Conservation (phyloP, 345 rosid species). For the Passiflora organensis region DNA sequence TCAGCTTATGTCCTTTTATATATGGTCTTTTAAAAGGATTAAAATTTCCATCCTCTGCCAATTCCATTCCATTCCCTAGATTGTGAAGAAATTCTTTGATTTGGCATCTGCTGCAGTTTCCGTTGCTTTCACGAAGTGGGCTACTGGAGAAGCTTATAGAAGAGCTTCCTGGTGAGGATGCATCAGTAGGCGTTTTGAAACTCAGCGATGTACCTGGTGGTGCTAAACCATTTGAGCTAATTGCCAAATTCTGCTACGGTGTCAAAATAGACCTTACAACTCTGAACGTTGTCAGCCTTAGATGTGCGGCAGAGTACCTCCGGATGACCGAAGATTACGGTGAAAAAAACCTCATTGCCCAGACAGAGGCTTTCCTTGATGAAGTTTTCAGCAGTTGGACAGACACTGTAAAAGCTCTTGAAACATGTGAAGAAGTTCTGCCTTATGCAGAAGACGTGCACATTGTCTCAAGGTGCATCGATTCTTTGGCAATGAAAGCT, state of each 20-base stretch:
- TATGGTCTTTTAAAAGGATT: no score
- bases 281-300: constrained; percentile 49
- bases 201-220: constrained; percentile 84
- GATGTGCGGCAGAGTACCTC: constrained; percentile 90
- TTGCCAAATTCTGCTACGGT: constrained; percentile 81
- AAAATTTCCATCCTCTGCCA: no score
- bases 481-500: constrained; percentile 72
- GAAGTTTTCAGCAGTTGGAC: constrained; percentile 61
- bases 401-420: constrained; percentile 64
- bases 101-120: constrained; percentile 48
- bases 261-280: constrained; percentile 62
- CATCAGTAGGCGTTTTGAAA: constrained; percentile 37
- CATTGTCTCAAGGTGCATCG: constrained; percentile 65
- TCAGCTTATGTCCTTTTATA: no score
- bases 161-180: constrained; percentile 37
- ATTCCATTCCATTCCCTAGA: no score
- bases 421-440: constrained; percentile 60
- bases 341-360: constrained; percentile 63
- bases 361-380: constrained; percentile 56
- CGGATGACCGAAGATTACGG: constrained; percentile 71
- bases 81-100: not conserved
- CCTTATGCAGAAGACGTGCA: constrained; percentile 68
- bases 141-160: constrained; percentile 50
- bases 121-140: constrained; percentile 83
- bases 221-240: constrained; percentile 56